Percentiles rank a stretch among this genome's conserved stretches.
Conservation (phyloP, 1,139 yeast genomes). For the Nakaseomyces sp. region DNA sequence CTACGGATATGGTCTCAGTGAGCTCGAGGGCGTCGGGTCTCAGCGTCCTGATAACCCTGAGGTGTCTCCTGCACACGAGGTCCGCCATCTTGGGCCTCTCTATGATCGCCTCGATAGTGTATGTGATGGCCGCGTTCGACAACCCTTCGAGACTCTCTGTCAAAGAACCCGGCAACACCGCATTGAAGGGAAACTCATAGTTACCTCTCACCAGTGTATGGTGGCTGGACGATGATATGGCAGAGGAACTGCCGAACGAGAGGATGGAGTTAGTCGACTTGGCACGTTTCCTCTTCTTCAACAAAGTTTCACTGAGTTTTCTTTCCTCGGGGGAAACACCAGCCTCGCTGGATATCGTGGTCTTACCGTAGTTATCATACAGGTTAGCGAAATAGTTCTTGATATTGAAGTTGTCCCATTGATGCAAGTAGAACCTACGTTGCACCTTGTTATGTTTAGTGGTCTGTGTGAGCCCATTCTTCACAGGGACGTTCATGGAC, state of each 20-base stretch:
- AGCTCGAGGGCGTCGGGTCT: constrained; percentile 83
- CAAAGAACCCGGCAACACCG: constrained; percentile 74
- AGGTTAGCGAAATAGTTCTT: constrained; percentile 27
- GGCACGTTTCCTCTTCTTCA: constrained; percentile 6
- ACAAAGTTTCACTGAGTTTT: constrained; percentile 17
- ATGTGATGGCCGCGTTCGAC: constrained; percentile 74
- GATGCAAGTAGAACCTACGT: constrained; percentile 60
- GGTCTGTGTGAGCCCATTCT: constrained; percentile 38
- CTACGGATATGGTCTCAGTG: constrained; percentile 87
- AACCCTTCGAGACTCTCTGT: constrained; percentile 89
- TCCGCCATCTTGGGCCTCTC: constrained; percentile 76
- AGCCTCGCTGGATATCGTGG: constrained; percentile 19
- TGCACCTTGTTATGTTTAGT: constrained; percentile 52
- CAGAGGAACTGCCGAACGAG: constrained; percentile 21
- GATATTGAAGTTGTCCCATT: constrained; percentile 64
- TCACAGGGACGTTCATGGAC: constrained; percentile 50
- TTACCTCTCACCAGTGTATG: constrained; percentile 58
- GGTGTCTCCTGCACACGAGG: constrained; percentile 57
- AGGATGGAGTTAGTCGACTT: constrained; percentile 8
- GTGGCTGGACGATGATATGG: constrained; percentile 28
- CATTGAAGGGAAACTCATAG: constrained; percentile 83
- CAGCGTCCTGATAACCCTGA: constrained; percentile 80
- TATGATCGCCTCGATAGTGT: constrained; percentile 67
- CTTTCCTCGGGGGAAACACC: constrained; percentile 3
- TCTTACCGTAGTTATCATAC: constrained; percentile 22